Base-by-base conservation (phyloP, 805 yeast species). In the Wickerhamomyces alni region DNA sequence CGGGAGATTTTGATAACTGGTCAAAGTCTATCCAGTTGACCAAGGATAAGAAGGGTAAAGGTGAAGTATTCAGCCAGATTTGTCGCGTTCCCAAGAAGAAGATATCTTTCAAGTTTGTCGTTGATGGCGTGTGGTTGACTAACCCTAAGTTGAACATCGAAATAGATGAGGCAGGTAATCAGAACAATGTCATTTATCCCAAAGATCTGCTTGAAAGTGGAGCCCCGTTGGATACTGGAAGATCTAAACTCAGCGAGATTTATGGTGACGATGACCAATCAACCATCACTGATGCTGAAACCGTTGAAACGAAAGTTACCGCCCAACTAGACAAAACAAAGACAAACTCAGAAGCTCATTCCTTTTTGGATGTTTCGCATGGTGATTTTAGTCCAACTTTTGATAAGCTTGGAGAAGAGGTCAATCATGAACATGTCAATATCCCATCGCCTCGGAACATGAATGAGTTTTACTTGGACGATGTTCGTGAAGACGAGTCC, bases 1-100 rank as follows among this genome's bases (percentile, higher is more conserved):
- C 82, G 29, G 83, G 83, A n/a, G 65, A 73, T 22, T 74, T 74
- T 52, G 81, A 75, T 49, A 65, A 72, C 49, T 78, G 84, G 84
- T 41, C 66, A 30, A 67, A 69, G 51, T 59, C 74, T 3, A 62
- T 70, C 35, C 61, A 59, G 22, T 58, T 77, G 40, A 64, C n/a
- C n/a, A n/a, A 62, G 29, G 64, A 63, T 51, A 37, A 37, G 12
- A 65, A 63, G 36, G 57, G 65, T 19, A 71, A 68, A 21, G 63
- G 62, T 26, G 28, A 9, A 6, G 6, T n/a, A 38, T 69, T 68
- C 45, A 51, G 69, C 19, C 67, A 65, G 26, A 76, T 78, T 9
- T 55, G 75, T 33, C 70, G 67, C 12, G 41, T 64, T 5, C 67
- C 68, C 18, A 46, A 52, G 17, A 67, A 58, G 37, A 65, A 66